These are phyloP conservation scores for Neurospora sp. DNA, from an alignment of 495 filamentous ascomycete species.

Conservation along the genomic window DNA sequence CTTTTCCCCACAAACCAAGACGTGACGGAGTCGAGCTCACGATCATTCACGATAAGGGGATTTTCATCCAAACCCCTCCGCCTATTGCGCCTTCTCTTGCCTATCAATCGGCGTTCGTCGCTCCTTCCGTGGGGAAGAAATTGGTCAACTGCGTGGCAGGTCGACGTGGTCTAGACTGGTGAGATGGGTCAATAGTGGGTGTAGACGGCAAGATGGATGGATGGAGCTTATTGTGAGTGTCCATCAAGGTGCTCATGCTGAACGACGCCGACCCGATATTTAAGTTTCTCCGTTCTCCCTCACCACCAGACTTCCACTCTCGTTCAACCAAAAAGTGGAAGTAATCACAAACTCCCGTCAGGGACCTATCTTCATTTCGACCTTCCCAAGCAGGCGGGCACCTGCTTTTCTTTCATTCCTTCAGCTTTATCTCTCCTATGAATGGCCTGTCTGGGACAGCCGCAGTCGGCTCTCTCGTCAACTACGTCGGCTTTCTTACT, in stretches of 20 bases:
- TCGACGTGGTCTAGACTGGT: not conserved
- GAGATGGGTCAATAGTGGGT: not conserved
- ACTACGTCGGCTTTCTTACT: conserved; percentile 2
- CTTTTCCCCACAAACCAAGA: not conserved
- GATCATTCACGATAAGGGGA: not conserved
- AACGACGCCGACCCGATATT: not conserved
- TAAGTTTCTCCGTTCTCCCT: not conserved
- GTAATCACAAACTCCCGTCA: not conserved
- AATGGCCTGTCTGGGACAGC: not conserved
- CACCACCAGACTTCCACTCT: not conserved
- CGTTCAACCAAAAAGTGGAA: not conserved
- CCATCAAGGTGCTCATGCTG: not conserved
- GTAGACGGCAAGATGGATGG: not conserved
- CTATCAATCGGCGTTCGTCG: not conserved
- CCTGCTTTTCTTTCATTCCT: not conserved
- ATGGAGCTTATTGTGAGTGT: not conserved
- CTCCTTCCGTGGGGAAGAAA: not conserved
- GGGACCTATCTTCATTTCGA: not conserved
- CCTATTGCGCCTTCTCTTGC: not conserved
- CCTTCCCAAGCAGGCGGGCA: not conserved
- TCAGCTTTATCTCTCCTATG: not conserved
- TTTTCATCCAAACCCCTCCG: not conserved
- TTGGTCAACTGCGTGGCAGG: not conserved
- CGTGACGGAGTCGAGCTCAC: not conserved
- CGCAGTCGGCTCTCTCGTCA: not conserved